Evolutionary conservation across 768 basidiomycete species (phyloP).

Genomic region (Asterophora parasitica): DNA sequence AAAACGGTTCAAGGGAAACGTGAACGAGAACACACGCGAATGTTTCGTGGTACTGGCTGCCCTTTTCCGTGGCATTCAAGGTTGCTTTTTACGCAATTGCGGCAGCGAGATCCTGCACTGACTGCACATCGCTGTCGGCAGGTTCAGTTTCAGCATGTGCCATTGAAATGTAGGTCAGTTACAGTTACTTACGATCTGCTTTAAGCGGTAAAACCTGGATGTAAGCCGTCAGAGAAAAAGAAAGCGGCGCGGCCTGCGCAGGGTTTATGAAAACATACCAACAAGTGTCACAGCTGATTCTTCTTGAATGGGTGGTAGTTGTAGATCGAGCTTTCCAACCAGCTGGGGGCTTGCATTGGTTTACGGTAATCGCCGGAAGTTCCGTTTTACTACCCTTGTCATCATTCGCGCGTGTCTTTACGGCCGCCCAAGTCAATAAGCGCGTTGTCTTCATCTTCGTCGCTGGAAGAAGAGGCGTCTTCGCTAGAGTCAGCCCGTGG

Average conservation of each 20-base stretch:
- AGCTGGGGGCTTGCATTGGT: neutral
- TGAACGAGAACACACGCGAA: neutral
- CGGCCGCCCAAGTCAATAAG: too few species aligned
- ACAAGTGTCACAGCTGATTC: neutral
- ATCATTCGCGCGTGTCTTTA: too few species aligned
- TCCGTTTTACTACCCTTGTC: neutral
- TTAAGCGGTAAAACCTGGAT: neutral
- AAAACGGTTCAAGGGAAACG: too few species aligned
- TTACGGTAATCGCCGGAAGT: neutral
- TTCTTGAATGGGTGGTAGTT: neutral
- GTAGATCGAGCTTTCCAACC: neutral
- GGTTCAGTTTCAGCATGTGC: too few species aligned
- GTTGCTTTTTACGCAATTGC: neutral
- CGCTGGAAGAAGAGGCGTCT: neutral
- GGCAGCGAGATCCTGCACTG: neutral
- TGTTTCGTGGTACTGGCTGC: neutral
- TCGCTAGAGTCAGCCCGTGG: neutral
- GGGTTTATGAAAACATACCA: neutral
- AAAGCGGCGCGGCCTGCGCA: too few species aligned
- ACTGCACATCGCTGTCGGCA: neutral
- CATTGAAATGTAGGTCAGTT: neutral
- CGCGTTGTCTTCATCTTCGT: neutral
- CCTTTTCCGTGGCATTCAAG: neutral
- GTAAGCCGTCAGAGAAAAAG: neutral
- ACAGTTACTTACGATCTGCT: neutral